These are phyloP conservation scores for Leccinum uliginosum DNA, from an alignment of 768 basidiomycete species.

Conservation along the genomic window DNA sequence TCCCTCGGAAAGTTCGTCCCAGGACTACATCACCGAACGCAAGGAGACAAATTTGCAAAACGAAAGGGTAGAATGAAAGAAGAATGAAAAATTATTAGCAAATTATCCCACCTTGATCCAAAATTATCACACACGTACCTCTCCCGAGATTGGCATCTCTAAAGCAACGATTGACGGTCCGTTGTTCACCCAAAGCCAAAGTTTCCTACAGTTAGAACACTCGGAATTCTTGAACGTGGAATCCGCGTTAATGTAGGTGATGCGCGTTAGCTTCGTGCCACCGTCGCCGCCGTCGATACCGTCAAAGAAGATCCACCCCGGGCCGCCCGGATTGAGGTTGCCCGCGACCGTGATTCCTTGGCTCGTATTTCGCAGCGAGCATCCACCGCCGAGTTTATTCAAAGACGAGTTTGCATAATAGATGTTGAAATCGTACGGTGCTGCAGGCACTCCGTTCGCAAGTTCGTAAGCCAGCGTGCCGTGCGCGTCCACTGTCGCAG, in stretches of 20 bases:
- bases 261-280: background rate
- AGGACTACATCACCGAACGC: background rate
- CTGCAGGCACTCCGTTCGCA: background rate
- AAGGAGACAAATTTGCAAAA: background rate
- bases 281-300: constrained; percentile 6
- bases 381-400: constrained; percentile 3
- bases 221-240: constrained; percentile 1
- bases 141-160: constrained; percentile 7
- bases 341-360: background rate
- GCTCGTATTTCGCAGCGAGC: background rate
- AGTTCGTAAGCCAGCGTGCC: constrained; percentile 5
- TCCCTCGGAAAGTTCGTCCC: background rate
- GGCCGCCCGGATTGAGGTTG: background rate
- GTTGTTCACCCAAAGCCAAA: constrained; percentile 5
- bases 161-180: background rate
- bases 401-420: background rate
- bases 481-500: background rate
- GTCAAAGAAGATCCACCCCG: constrained; percentile 1
- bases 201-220: constrained; percentile 6
- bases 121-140: background rate
- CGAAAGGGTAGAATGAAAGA: too few species aligned
- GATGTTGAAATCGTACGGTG: background rate
- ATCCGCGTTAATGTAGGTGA: constrained; percentile 8
- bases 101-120: background rate
- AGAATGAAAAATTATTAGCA: too few species aligned